Evolutionary conservation across 2,329 filamentous ascomycete species (phyloP), one percentile per base, ranked within the genome.

Genomic region (Cladosporium sp.): DNA sequence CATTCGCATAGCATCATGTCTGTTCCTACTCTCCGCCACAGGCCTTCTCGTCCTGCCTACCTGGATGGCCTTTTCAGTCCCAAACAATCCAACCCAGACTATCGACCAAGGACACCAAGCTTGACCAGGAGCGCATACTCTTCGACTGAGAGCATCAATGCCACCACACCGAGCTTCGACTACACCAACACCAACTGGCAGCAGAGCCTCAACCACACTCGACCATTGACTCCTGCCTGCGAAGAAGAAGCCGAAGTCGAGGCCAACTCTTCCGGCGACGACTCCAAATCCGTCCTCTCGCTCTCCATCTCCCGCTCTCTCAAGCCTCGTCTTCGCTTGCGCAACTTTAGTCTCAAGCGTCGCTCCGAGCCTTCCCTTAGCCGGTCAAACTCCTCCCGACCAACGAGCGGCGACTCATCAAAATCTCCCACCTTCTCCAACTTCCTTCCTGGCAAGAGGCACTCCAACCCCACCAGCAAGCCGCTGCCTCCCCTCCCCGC

Each of bases 21-120:
- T 28, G 45, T 34, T 38, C 49, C 42, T 13, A 18, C 33, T 45
- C 42, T 42, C 16, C 49, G 49, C 14, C 42, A 37, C 42, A 33
- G 42, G 16, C 22, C 50, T n/a, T 41, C 53, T 40, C 53, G 63
- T 41, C 64, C 63, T 10, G 63, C 63, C 44, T 66, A 65, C 46
- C 55, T 66, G 46, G 63, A 67, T 54, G 61, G 59, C 43, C 56
- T 67, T 11, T 67, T 62, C 56, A 57, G 59, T 35, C 41, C 42
- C 13, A 41, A 45, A 37, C 42, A 52, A 28, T 45, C 49, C 2
- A 9, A 11, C 4, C 43, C 59, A 56, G 61, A 44, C 44, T 52
- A 40, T 53, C 56, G 28, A 55, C 48, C 44, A 19, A 48, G 32
- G 31, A 56, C 33, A 52, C 54, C 33, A 59, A 52, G 34, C 54